A percentile compares a stretch with the other conserved stretches of the same genome.
Conservation (phyloP, 2,329 filamentous ascomycete genomes). For the Neopestalotiopsis sp. region DNA sequence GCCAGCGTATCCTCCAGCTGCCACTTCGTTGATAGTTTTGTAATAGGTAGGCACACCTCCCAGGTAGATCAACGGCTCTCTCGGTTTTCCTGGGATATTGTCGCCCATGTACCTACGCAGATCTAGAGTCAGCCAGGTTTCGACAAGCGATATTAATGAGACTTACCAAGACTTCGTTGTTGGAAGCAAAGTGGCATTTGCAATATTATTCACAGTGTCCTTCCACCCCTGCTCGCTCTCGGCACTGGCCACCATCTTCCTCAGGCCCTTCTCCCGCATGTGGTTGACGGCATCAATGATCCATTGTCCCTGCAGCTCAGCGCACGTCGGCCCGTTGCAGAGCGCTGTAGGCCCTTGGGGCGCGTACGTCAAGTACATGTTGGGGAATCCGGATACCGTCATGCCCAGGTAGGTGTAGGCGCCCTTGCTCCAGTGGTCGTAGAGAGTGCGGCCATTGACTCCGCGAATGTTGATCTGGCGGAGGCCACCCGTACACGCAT, state of each 20-base stretch:
- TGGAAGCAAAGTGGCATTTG: slow-evolving; percentile 35
- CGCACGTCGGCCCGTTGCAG: slow-evolving; percentile 43
- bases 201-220: slow-evolving; percentile 31
- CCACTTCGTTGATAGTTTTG: slow-evolving; percentile 13
- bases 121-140: neutral
- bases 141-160: neutral
- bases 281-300: slow-evolving; percentile 37
- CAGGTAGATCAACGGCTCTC: slow-evolving; percentile 41
- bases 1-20: slow-evolving; percentile 7
- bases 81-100: slow-evolving; percentile 44
- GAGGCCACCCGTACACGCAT: slow-evolving; percentile 44
- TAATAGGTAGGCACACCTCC: slow-evolving; percentile 26
- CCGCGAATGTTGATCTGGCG: slow-evolving; percentile 41
- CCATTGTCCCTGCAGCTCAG: slow-evolving; percentile 45
- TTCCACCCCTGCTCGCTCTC: slow-evolving; percentile 38
- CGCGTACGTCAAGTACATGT: slow-evolving; percentile 49
- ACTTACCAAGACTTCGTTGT: slow-evolving; percentile 33
- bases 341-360: slow-evolving; percentile 44
- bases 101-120: slow-evolving; percentile 40
- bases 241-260: slow-evolving; percentile 33
- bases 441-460: slow-evolving; percentile 33
- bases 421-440: slow-evolving; percentile 36
- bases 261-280: slow-evolving; percentile 34
- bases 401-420: slow-evolving; percentile 45
- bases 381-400: slow-evolving; percentile 45